phyloP scores from a whole-genome alignment of 1,284 basidiomycete genomes.

The Marasmius sp. region DNA sequence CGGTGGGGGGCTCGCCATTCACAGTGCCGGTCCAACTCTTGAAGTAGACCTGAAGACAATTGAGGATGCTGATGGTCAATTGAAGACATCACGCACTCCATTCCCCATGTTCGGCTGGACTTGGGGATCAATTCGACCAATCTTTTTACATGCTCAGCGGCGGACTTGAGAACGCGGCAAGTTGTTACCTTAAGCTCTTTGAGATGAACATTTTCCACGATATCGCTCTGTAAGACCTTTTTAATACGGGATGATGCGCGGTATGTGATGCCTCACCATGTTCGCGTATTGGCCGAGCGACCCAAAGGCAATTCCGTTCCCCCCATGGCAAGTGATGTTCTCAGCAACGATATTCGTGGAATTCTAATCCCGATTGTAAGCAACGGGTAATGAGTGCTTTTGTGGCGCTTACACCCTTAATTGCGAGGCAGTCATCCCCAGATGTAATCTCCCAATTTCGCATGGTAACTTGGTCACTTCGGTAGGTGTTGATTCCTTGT shows the following conservation, averaged over 20 bases:
- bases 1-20: slow-evolving; percentile 58
- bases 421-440: slow-evolving; percentile 68
- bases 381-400: not conserved
- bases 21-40: slow-evolving; percentile 62
- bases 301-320: slow-evolving; percentile 65
- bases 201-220: slow-evolving; percentile 55
- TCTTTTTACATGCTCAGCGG: slow-evolving; percentile 25
- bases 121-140: slow-evolving; percentile 43
- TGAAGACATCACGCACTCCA: slow-evolving; percentile 35
- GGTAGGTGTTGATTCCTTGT: slow-evolving; percentile 60
- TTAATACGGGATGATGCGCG: not conserved
- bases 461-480: slow-evolving; percentile 51
- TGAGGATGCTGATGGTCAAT: slow-evolving; percentile 13
- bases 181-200: slow-evolving; percentile 45
- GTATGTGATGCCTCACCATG: slow-evolving; percentile 34
- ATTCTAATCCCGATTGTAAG: slow-evolving; percentile 38
- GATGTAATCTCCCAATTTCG: slow-evolving; percentile 59
- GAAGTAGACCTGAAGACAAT: slow-evolving; percentile 50
- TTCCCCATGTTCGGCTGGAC: slow-evolving; percentile 57
- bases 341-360: slow-evolving; percentile 52
- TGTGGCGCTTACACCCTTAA: slow-evolving; percentile 51
- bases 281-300: slow-evolving; percentile 62
- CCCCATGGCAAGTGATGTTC: slow-evolving; percentile 59
- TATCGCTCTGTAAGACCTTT: slow-evolving; percentile 41
- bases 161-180: not conserved